These are phyloP conservation scores for Rhododendron henanense DNA, from an alignment of 148 eudicot genomes.

Conservation along the genomic window DNA sequence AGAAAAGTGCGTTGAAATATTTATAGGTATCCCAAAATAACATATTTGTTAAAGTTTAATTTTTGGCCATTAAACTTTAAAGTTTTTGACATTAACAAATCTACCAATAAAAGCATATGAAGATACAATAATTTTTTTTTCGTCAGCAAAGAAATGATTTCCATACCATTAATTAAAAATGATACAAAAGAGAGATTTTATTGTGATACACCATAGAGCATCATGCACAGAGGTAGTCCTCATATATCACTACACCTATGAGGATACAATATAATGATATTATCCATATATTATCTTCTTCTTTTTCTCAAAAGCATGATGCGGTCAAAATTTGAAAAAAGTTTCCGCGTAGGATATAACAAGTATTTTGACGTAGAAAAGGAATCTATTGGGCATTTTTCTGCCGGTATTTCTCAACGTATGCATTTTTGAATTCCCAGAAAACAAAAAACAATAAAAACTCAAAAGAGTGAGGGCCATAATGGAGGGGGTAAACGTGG, in stretches of 20 bases:
- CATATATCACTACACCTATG: no score
- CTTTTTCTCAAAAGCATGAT: not conserved
- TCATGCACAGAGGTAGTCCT: no score
- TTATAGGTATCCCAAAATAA: not conserved
- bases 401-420: constrained; percentile 1
- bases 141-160: no score
- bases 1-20: no score
- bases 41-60: no score
- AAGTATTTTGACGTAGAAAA: constrained; percentile 9
- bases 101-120: not conserved
- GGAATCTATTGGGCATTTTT: constrained; percentile 3
- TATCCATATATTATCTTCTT: not conserved
- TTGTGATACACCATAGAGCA: no score
- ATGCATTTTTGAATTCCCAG: not conserved
- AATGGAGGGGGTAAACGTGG: not conserved
- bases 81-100: not conserved
- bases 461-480: not conserved
- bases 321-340: not conserved
- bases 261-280: not conserved
- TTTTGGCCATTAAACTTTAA: not conserved
- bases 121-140: not conserved
- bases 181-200: no score
- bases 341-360: constrained; percentile 11
- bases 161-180: no score
- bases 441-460: not conserved